Conservation (phyloP, 2,329 filamentous ascomycete genomes). For the Ophiostoma ulmi region DNA sequence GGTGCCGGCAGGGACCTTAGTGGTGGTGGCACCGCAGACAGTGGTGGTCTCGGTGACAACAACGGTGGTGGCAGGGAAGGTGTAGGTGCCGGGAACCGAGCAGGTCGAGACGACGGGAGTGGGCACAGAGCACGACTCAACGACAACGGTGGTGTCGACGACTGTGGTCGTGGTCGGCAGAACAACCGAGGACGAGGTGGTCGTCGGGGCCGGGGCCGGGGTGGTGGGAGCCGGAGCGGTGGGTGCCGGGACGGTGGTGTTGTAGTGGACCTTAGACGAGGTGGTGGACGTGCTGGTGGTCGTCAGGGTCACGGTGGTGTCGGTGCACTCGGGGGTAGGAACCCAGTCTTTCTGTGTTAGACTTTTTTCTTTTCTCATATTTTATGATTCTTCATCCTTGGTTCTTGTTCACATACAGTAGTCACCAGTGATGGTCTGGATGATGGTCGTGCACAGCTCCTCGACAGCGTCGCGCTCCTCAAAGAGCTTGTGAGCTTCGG, state of each 20-base stretch:
- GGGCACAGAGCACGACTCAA: constrained; percentile 38
- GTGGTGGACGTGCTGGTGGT: constrained; percentile 14
- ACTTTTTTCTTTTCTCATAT: background rate
- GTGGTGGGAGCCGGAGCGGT: background rate
- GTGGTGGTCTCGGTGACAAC: constrained; percentile 63
- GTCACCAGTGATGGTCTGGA: constrained; percentile 63
- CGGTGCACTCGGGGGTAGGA: constrained; percentile 15
- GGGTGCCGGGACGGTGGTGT: background rate
- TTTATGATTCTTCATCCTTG: too few relatives aligned
- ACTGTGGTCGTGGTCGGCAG: constrained; percentile 20
- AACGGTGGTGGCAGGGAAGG: constrained; percentile 67
- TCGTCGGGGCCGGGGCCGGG: constrained; percentile 5
- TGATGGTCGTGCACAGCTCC: constrained; percentile 65
- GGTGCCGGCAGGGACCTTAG: constrained; percentile 56
- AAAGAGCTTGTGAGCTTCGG: constrained; percentile 50
- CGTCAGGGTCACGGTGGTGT: constrained; percentile 16
- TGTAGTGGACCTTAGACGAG: background rate
- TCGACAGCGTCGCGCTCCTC: constrained; percentile 44
- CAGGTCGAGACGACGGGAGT: constrained; percentile 51
- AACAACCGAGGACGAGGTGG: background rate
- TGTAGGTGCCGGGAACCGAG: constrained; percentile 67
- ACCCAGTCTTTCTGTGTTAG: constrained; percentile 14
- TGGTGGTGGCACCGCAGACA: constrained; percentile 59
- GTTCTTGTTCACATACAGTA: constrained; percentile 37
- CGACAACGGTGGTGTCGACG: constrained; percentile 23